Evolutionary conservation across 257 asterid genomes (phyloP), one percentile per base, ranked within the genome.

Genomic region (Primulina eburnea): DNA sequence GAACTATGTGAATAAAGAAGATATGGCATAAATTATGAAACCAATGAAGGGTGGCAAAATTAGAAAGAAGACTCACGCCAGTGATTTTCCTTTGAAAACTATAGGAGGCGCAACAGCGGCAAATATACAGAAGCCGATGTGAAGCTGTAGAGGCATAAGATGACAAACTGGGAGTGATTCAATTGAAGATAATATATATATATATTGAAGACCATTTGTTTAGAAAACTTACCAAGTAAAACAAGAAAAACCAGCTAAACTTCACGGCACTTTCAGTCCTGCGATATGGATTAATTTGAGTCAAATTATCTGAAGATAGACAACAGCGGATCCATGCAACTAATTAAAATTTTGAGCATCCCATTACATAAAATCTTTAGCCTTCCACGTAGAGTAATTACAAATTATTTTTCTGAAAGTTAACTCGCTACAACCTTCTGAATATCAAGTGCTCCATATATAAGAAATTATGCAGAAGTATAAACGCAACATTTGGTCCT

Each of bases 21-120:
- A 21, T 53, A 20, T 47, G 40, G 4, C 55, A 56, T 1, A 20
- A 28, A 64, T 58, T 14, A 29, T 29, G 28, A 29, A 18, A 32
- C 59, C 35, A 30, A 38, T 24, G 38, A 28, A 8, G 65, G 32
- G 24, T 11, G 26, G 8, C 57, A 16, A 62, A 63, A 18, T 29
- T 18, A 7, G 50, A 66, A 67, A 62, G 67, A 47, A 20, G 70
- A 75, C 95, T 85, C 82, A 93, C 99, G 97, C 80, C 32, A 93
- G 83, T 74, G 99, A 90, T 85, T 90, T 91, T 72, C 99, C 99
- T 81, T 83, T 83, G 88, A 93, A 93, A 62, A 93, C 95, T 26
- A 93, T 68, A 47, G 99, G 99, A 68, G 99, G 99, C 68, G 99
- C 99, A 80, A 93, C 97, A 7, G 99, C 95, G 17, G 99, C 88